Evolutionary conservation across 495 filamentous ascomycete species (phyloP), one percentile per base, ranked within the genome.

Genomic region (Aspergillus conjunctus): DNA sequence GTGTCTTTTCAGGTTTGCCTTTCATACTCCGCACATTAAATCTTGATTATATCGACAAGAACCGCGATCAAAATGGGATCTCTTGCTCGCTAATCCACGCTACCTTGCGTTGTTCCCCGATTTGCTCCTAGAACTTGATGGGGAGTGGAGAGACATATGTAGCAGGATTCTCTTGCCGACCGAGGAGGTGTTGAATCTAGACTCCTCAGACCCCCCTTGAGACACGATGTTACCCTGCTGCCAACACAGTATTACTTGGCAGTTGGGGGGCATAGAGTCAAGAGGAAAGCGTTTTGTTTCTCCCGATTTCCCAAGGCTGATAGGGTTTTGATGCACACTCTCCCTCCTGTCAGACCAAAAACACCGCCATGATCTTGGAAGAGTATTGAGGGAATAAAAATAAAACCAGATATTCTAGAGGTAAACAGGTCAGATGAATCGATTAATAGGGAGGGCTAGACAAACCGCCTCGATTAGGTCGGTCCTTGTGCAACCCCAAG

Each of bases 71-170:
- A 48, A 18, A 48, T 6, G n/a, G 44, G 21, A 48, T 48, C 18
- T 20, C n/a, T 48, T 20, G n/a, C 15, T 41, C 12, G 37, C 37
- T 14, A n/a, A n/a, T n/a, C 7, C 11, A 48, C 10, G 18, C 44
- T 48, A 20, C 17, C 4, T 21, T 21, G 5, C 4, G 15, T 21
- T 48, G 10, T 6, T 22, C 18, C 49, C 49, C 32, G 49, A 31
- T 51, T 51, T 51, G 30, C 30, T 21, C 22, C 9, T 32, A 17
- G 44, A 46, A 48, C 44, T 48, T 48, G 44, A 48, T 48, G 10
- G 18, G 4, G 20, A 11, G 17, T 48, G 44, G 44, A 7, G 44
- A 48, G 18, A 20, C 7, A 6, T 10, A 10, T 41, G 6, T 11
- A 11, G 15, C 12, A 41, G 14, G 44, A n/a, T 48, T 48, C 20